Base-by-base conservation (phyloP, 305 asterid species). In the Fraxinus xanthoxyloides region DNA sequence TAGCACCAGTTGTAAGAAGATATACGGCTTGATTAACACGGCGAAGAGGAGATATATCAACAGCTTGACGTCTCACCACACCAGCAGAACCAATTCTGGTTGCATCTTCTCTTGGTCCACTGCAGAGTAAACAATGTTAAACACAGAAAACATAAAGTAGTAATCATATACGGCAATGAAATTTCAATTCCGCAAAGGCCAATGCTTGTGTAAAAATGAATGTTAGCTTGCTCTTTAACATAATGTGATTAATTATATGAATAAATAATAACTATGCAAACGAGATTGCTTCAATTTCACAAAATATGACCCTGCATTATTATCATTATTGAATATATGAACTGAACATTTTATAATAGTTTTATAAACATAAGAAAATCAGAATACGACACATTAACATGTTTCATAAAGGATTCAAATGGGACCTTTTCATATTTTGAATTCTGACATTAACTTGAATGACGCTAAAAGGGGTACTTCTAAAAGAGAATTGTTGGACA, bases 61-160 rank as follows among this genome's bases (percentile, higher is more conserved):
- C 89, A 38, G 90, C 90, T 17, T 85, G 89, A 5, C 87, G 89
- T 63, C 90, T 87, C 46, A 87, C 90, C 38, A 87, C 90, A 72
- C 90, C 90, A 56, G 90, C 89, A 9, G 90, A 85, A 67, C 90
- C 90, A 65, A 87, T 85, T 63, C 90, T 86, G 23, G 90, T 87
- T 8, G 90, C 90, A 85, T 87, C 90, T 85, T 87, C 90, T 46
- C 90, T 85, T 59, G 90, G 90, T 21, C 90, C 90, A 85, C 90
- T 87, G 36, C 48, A 83, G 31, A 54, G 26, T 13, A 31, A 43
- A 3, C 26, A 56, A 77, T 2, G 65, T 23, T 23, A 51, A 70
- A 17, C 0, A 2, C 38, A 2, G 43, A 70, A 15, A 70, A 70
- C 1, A 36, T 69, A 69, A 3, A 15, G 23, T 1, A 13, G 24